Evolutionary conservation across 2,329 filamentous ascomycete species (phyloP), one percentile per base, ranked within the genome.

Genomic region (Xylariales sp.): DNA sequence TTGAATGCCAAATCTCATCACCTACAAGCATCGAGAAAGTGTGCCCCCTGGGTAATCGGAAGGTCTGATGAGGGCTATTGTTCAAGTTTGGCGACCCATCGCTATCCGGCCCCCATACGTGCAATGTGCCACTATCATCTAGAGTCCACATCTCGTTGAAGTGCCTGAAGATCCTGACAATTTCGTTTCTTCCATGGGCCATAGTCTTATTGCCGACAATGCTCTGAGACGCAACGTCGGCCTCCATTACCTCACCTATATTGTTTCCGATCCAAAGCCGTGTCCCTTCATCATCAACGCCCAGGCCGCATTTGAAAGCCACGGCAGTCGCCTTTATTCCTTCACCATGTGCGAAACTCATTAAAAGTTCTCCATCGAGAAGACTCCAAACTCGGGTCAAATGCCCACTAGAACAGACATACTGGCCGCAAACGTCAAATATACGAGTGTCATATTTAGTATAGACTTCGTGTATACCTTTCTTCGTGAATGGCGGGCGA

Each of bases 71-170:
- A 16, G 88, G 88, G 41, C 78, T 84, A 43, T 81, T 79, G 42
- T 80, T 76, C 21, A 97, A 65, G 46, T 80, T 91, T 1, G 90
- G 89, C 20, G 82, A 74, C 1, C 85, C 83, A 5, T 78, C 78
- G 33, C 65, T 65, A 53, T 89, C 86, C 4, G 90, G 83, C 2
- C 80, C 82, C 93, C 93, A 98, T 4, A 97, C 78, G 50, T 88
- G 82, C 11, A 98, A 68, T 33, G 85, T 86, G 9, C 93, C 93
- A 34, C 85, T 81, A 49, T 96, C 90, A 58, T 97, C 93, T 35
- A 98, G 63, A 0, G 90, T 90, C 93, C 93, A 98, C 60, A 98
- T 78, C 55, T 96, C 87, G 51, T 88, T 88, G 47, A 80, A 84
- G 60, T 94, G 85, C 28, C 93, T 81, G 57, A 88, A 85, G 31